A percentile compares a stretch with the other conserved stretches of the same genome.
These are phyloP conservation scores for Globisporangium uncinulatum DNA, from an alignment of 352 stramenopile species.

Conservation along the genomic window DNA sequence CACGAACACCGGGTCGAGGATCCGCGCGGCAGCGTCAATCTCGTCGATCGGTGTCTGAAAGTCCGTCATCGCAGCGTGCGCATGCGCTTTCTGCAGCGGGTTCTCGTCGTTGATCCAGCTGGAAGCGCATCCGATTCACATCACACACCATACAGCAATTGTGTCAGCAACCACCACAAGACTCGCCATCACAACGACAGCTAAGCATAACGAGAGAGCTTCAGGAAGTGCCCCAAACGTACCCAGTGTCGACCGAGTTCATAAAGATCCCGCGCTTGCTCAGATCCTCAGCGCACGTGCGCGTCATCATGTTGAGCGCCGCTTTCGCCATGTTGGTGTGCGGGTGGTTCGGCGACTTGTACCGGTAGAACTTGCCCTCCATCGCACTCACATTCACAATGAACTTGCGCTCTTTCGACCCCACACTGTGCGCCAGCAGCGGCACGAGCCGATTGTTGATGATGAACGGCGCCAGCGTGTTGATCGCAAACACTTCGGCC, in stretches of 20 bases:
- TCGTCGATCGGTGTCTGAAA: slow-evolving; percentile 98
- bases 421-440: slow-evolving; percentile 70
- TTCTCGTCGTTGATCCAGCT: slow-evolving; percentile 99
- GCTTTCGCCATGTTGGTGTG: slow-evolving; percentile 99
- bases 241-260: slow-evolving; percentile 97
- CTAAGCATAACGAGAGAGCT: too few relatives aligned
- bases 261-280: slow-evolving; percentile 95
- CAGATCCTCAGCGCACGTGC: slow-evolving; percentile 93
- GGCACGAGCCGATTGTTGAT: slow-evolving; percentile 93
- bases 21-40: slow-evolving; percentile 92
- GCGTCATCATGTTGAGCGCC: slow-evolving; percentile 98
- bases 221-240: slow-evolving; percentile 10
- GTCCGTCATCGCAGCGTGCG: slow-evolving; percentile 87
- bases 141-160: not conserved
- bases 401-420: slow-evolving; percentile 70
- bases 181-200: not conserved
- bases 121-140: not conserved
- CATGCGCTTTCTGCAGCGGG: slow-evolving; percentile 91
- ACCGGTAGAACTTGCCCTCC: slow-evolving; percentile 98
- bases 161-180: not conserved
- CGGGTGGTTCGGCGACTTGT: slow-evolving; percentile 96
- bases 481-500: slow-evolving; percentile 90
- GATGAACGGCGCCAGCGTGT: slow-evolving; percentile 96
- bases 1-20: slow-evolving; percentile 94
- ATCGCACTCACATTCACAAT: slow-evolving; percentile 98